phyloP scores from a whole-genome alignment of 805 yeast genomes.

The Candida germanica region DNA sequence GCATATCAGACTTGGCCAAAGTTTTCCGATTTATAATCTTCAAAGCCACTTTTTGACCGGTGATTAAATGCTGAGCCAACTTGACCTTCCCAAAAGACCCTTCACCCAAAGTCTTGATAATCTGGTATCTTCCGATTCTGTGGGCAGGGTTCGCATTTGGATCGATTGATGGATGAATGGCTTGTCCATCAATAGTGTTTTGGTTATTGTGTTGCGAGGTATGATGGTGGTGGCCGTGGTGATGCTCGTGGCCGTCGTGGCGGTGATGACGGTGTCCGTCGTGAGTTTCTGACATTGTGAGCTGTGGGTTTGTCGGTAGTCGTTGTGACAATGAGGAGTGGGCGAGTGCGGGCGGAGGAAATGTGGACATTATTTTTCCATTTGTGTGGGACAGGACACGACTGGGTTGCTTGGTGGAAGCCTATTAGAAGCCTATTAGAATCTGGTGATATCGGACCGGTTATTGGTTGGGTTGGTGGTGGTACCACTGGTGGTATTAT shows the following conservation, averaged over 20 bases:
- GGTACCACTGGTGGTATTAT: neutral
- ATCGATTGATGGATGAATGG: conserved; percentile 15
- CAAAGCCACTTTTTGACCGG: conserved; percentile 89
- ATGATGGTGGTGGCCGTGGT: conserved; percentile 7
- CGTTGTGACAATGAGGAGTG: too few species aligned
- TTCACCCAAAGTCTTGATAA: conserved; percentile 89
- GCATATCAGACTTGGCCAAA: conserved; percentile 93
- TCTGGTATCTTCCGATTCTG: conserved; percentile 88
- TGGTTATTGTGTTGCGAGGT: conserved; percentile 18
- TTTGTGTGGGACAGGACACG: conserved; percentile 4
- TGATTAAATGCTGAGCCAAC: conserved; percentile 81
- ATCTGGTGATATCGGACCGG: conserved; percentile 4
- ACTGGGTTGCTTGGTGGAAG: neutral
- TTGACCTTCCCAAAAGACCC: conserved; percentile 97
- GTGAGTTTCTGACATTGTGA: conserved; percentile 6
- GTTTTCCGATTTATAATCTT: conserved; percentile 92
- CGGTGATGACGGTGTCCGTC: conserved; percentile 5
- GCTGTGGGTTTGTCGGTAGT: too few species aligned
- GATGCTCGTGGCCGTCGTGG: conserved; percentile 3
- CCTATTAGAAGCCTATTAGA: conserved; percentile 1
- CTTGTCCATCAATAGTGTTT: conserved; percentile 6
- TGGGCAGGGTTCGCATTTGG: conserved; percentile 32
- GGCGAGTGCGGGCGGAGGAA: conserved; percentile 2
- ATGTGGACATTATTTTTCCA: neutral
- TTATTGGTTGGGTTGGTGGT: neutral